A percentile compares a stretch with the other conserved stretches of the same genome.
Conservation (phyloP, 1,284 basidiomycete genomes). For the Puccinia triticina region DNA sequence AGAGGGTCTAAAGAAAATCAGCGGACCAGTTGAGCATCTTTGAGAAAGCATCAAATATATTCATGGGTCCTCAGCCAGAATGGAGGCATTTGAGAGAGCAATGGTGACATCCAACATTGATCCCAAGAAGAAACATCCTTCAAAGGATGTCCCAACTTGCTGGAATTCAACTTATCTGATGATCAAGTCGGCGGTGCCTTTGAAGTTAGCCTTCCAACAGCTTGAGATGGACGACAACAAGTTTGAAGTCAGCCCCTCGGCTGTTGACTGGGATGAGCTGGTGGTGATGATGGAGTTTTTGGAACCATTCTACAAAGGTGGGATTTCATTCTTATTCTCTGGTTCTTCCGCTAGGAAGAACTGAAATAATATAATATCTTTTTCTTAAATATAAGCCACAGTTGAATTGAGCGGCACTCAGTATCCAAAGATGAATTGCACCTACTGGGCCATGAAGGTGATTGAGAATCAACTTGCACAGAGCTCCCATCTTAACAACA, state of each 20-base stretch:
- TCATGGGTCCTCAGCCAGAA: not conserved
- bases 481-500: not conserved
- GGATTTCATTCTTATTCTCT: not conserved
- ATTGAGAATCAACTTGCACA: not conserved
- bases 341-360: not conserved
- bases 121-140: not conserved
- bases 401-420: not conserved
- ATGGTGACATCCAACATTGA: not conserved
- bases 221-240: not conserved
- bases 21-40: too few relatives aligned
- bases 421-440: not conserved
- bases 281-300: not conserved
- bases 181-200: not conserved
- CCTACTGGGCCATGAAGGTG: not conserved
- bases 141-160: too few relatives aligned
- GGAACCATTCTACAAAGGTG: slow-evolving; percentile 6
- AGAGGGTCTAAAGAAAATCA: too few relatives aligned
- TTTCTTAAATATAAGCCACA: not conserved
- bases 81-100: slow-evolving; percentile 1
- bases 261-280: not conserved
- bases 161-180: too few relatives aligned
- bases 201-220: slow-evolving; percentile 3
- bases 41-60: too few relatives aligned
- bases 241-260: not conserved
- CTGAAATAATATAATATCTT: not conserved